Evolutionary conservation across 768 basidiomycete species (phyloP).

Genomic region (Auriscalpium vulgare): DNA sequence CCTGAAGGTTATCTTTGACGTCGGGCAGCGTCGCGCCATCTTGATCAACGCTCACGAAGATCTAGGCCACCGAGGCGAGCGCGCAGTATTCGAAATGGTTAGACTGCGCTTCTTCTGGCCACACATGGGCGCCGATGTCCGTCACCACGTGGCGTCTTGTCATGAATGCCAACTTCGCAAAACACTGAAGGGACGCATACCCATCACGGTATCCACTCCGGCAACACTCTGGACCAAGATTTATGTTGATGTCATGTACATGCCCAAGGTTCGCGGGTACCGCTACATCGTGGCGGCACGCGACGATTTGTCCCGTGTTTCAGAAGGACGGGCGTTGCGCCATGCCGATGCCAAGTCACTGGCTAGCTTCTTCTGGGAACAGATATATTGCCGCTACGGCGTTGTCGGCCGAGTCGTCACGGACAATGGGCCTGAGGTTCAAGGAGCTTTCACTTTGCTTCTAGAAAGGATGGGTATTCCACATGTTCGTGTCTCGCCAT

Average conservation of each 20-base stretch:
- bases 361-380: conserved; percentile 24
- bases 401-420: conserved; percentile 19
- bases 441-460: conserved; percentile 14
- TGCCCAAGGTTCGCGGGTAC: conserved; percentile 18
- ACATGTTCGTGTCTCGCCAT: conserved; percentile 26
- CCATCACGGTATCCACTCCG: conserved; percentile 13
- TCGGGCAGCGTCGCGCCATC: not conserved
- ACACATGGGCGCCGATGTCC: conserved; percentile 10
- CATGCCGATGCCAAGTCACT: conserved; percentile 10
- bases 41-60: conserved; percentile 15
- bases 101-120: conserved; percentile 21
- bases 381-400: conserved; percentile 27
- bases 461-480: conserved; percentile 4
- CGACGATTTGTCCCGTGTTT: conserved; percentile 24
- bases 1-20: too few species aligned
- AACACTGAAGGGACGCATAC: conserved; percentile 14
- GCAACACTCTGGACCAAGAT: conserved; percentile 24
- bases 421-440: conserved; percentile 23
- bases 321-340: conserved; percentile 23
- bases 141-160: conserved; percentile 22
- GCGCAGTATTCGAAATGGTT: conserved; percentile 4
- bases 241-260: conserved; percentile 34
- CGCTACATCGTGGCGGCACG: not conserved
- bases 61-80: conserved; percentile 15
- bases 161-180: conserved; percentile 30